Conservation (phyloP, 2,329 filamentous ascomycete species). For the Pseudogymnoascus sp. region DNA sequence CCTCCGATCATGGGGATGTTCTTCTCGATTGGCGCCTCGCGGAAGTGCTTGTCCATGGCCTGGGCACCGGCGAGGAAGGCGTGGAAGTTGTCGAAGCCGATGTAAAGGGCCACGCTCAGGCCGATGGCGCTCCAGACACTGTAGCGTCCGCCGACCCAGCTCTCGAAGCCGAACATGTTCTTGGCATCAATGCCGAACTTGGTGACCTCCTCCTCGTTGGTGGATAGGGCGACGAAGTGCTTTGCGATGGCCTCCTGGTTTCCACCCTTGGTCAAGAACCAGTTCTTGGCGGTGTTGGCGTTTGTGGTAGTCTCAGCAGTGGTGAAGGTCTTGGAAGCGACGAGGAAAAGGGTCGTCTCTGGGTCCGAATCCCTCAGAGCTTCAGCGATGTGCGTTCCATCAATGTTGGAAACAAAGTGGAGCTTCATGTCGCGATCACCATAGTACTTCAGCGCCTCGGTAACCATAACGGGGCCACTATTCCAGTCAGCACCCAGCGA, state of each 20-base stretch:
- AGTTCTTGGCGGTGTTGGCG: slow-evolving; percentile 91
- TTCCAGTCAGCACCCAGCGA: not conserved
- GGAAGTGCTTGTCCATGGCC: slow-evolving; percentile 98
- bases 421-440: slow-evolving; percentile 77
- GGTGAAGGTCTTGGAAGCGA: slow-evolving; percentile 99
- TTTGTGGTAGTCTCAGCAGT: slow-evolving; percentile 97
- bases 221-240: slow-evolving; percentile 97
- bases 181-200: slow-evolving; percentile 98
- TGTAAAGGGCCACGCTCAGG: slow-evolving; percentile 85
- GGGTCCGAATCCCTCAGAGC: slow-evolving; percentile 82
- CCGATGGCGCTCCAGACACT: slow-evolving; percentile 99
- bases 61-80: slow-evolving; percentile 91
- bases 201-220: slow-evolving; percentile 88
- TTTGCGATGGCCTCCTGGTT: slow-evolving; percentile 85
- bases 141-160: slow-evolving; percentile 97
- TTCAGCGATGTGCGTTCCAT: slow-evolving; percentile 95
- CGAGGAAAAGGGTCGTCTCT: slow-evolving; percentile 96
- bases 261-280: slow-evolving; percentile 80
- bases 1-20: slow-evolving; percentile 93
- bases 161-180: slow-evolving; percentile 99
- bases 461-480: slow-evolving; percentile 97
- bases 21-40: slow-evolving; percentile 77
- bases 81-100: slow-evolving; percentile 96
- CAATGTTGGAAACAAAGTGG: slow-evolving; percentile 99
- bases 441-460: slow-evolving; percentile 93